A percentile compares a stretch with the other conserved stretches of the same genome.
Evolutionary conservation across 2,329 filamentous ascomycete species (phyloP).

Genomic region (Geosmithia flava): DNA sequence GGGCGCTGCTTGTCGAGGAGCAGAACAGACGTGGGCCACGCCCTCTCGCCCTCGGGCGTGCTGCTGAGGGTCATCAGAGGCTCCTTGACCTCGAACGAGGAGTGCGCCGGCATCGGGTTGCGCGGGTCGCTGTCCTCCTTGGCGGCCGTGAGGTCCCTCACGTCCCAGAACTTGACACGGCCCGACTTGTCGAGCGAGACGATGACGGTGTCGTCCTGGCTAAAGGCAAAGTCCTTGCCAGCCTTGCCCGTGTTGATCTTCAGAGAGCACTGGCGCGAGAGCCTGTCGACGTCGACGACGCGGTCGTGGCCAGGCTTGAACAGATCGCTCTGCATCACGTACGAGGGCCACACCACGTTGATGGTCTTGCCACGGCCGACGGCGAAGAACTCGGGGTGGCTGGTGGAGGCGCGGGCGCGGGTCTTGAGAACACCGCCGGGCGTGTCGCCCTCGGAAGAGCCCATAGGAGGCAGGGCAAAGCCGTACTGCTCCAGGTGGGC

Average conservation of each 20-base stretch:
- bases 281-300: slow-evolving; percentile 75
- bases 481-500: slow-evolving; percentile 72
- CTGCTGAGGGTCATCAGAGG: slow-evolving; percentile 80
- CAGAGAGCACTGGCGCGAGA: slow-evolving; percentile 74
- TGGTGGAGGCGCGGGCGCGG: slow-evolving; percentile 77
- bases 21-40: slow-evolving; percentile 91
- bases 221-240: slow-evolving; percentile 96
- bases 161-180: slow-evolving; percentile 96
- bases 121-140: slow-evolving; percentile 38
- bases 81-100: slow-evolving; percentile 65
- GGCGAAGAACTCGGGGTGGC: slow-evolving; percentile 86
- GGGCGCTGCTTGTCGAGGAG: slow-evolving; percentile 94
- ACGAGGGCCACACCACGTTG: slow-evolving; percentile 66
- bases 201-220: slow-evolving; percentile 88
- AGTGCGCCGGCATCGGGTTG: slow-evolving; percentile 39
- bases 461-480: slow-evolving; percentile 79
- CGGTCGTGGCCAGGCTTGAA: slow-evolving; percentile 53
- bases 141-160: slow-evolving; percentile 58
- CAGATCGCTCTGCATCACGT: slow-evolving; percentile 48
- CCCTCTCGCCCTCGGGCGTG: slow-evolving; percentile 79
- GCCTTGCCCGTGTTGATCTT: slow-evolving; percentile 97
- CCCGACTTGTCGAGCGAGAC: slow-evolving; percentile 96
- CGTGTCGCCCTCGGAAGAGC: slow-evolving; percentile 76
- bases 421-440: slow-evolving; percentile 93
- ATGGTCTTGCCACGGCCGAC: slow-evolving; percentile 94